Conservation (phyloP, 1,284 basidiomycete genomes). For the Puccinia sorghi region DNA sequence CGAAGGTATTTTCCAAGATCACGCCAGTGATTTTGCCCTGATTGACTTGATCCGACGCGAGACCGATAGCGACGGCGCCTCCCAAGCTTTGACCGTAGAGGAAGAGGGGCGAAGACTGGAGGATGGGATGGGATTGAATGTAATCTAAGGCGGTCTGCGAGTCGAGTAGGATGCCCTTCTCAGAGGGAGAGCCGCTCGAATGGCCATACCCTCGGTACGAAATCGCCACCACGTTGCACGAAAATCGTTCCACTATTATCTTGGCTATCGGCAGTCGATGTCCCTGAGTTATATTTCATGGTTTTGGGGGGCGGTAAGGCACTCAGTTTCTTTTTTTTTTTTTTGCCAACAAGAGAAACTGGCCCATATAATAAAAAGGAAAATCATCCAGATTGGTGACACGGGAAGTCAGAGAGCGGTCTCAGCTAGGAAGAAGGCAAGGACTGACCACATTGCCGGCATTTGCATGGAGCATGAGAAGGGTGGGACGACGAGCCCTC, state of each 20-base stretch:
- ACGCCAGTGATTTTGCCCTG: slow-evolving; percentile 25
- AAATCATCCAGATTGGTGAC: not conserved
- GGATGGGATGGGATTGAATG: slow-evolving; percentile 9
- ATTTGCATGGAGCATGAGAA: slow-evolving; percentile 44
- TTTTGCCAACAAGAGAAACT: too few relatives aligned
- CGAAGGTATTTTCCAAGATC: slow-evolving; percentile 48
- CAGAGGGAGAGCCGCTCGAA: slow-evolving; percentile 24
- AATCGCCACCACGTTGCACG: slow-evolving; percentile 36
- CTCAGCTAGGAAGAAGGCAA: not conserved
- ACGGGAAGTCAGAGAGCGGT: not conserved
- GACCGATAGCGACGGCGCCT: slow-evolving; percentile 35
- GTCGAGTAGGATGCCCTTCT: slow-evolving; percentile 42
- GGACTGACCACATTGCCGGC: slow-evolving; percentile 45
- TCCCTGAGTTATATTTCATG: not conserved
- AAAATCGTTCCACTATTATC: slow-evolving; percentile 16
- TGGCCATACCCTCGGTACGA: slow-evolving; percentile 49
- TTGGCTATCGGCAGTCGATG: slow-evolving; percentile 41
- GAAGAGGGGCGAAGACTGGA: slow-evolving; percentile 1
- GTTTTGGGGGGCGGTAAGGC: not conserved
- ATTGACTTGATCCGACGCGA: slow-evolving; percentile 11
- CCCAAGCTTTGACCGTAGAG: slow-evolving; percentile 50
- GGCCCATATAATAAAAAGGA: not conserved
- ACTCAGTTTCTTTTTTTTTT: too few relatives aligned
- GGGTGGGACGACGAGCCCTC: slow-evolving; percentile 13
- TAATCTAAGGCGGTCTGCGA: slow-evolving; percentile 22